Conservation (phyloP, 148 eudicot genomes). For the Bassia scoparia region DNA sequence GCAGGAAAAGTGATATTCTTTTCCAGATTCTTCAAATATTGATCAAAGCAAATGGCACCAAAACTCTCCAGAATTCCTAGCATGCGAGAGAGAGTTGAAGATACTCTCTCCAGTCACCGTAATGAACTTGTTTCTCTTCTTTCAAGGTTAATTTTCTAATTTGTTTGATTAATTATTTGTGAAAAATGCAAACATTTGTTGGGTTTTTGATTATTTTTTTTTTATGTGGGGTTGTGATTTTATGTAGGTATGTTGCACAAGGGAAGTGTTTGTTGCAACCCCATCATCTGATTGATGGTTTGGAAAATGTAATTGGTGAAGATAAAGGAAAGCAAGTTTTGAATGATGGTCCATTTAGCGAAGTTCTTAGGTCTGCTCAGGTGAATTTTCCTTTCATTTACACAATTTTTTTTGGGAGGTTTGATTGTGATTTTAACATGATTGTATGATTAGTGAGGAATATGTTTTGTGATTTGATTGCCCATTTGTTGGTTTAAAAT, state of each 20-base stretch:
- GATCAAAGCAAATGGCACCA: conserved; percentile 36
- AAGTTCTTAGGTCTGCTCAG: conserved; percentile 79
- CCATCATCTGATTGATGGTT: conserved; percentile 75
- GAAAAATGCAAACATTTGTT: neutral
- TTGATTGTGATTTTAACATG: neutral
- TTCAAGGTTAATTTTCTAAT: conserved; percentile 49
- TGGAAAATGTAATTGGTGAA: conserved; percentile 55
- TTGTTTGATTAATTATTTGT: neutral
- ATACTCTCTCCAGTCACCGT: conserved; percentile 80
- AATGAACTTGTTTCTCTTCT: conserved; percentile 87
- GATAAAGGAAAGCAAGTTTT: conserved; percentile 46
- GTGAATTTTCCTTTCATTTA: conserved; percentile 28
- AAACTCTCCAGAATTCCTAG: conserved; percentile 45
- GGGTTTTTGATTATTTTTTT: neutral
- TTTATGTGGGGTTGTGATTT: neutral
- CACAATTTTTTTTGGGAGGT: neutral
- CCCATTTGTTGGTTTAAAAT: neutral
- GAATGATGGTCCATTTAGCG: conserved; percentile 64
- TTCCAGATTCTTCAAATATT: neutral
- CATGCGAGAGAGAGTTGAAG: conserved; percentile 78
- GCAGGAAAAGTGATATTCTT: neutral
- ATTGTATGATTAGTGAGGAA: neutral
- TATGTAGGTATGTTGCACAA: conserved; percentile 67
- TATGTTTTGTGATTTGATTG: neutral
- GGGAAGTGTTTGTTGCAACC: conserved; percentile 90